Base-by-base conservation (phyloP, 2,329 filamentous ascomycete genomes). In the Rutstroemia sp. region DNA sequence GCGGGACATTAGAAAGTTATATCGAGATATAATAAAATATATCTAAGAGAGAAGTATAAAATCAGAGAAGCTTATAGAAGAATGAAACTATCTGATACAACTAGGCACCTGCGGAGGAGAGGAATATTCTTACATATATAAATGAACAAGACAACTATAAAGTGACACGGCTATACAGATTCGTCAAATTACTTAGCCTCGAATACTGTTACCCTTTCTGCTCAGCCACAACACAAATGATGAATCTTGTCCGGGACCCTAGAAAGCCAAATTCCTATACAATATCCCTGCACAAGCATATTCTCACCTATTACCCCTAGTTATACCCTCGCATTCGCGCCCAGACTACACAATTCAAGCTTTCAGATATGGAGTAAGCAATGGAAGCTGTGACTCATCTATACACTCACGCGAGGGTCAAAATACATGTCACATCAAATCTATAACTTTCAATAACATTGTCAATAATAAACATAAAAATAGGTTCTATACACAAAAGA, bases 1-100 rank as follows among this genome's bases (percentile, higher is more conserved):
- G 76, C 90, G 96, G 60, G 89, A 95, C 70, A 86, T 86, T 69
- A 89, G 85, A 62, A 76, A 69, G 36, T 40, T 62, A 55, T 66
- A 64, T 60, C 64, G 60, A 58, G 68, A 68, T 67, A 70, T 70
- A 57, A 44, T 64, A 64, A 51, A 47, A 25, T 52, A 48, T 45
- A 56, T 51, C 57, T 50, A 57, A 51, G 44, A 55, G 47, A 48
- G 56, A 58, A 44, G 21, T 25, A 19, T 44, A 36, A 19, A 38
- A 7, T 44, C n/a, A 42, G 19, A 14, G 27, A 51, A 48, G 48
- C 45, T 58, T 58, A 40, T 49, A 55, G 57, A 52, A 52, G 48
- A 50, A 48, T 57, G 14, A 42, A 47, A 54, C 51, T 38, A 25
- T 58, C 50, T 61, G 58, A 61, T 57, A 46, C 38, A 58, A 51